Base-by-base conservation (phyloP, 177 flowering plant species). In the Vitis hybrid region DNA sequence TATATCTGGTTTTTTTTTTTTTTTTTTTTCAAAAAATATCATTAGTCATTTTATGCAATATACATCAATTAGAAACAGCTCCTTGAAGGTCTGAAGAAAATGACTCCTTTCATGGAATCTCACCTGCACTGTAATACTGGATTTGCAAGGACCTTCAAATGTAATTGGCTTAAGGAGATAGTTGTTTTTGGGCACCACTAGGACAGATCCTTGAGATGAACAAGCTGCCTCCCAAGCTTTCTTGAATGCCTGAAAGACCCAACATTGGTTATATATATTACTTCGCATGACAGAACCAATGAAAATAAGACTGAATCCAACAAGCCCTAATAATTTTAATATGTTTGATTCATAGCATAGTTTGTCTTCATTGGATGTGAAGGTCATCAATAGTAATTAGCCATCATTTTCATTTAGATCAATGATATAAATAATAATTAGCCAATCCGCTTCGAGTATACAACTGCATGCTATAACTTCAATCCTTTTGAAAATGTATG, bases 131-230 rank as follows among this genome's bases (percentile, higher is more conserved):
- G 74, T 77, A 27, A 80, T n/a, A 69, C 24, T 52, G 30, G 87
- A 81, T 24, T 74, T 76, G 84, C 98, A 93, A 7, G 97, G 98
- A 56, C 98, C 97, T 4, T 78, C 68, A 71, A 93, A 87, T 35
- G 66, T 85, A 8, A 81, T 68, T 8, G 91, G 92, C 66, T 75
- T 85, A 16, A 91, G 80, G 67, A 70, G 79, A 72, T 87, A 93
- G 8, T 16, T 80, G 65, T 73, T 69, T 52, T 69, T 1, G 0
- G 97, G 94, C 60, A 93, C 90, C 52, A 85, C 70, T 51, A 91
- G 60, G 65, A 76, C 72, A 52, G 80, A 76, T 64, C 62, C 67
- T 24, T 60, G 54, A 49, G 82, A 64, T 6, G 80, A 69, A 72
- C 97, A 93, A 40, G 90, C 98, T 56, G 35, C 68, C 51, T 77